A percentile compares a stretch with the other conserved stretches of the same genome.
Conservation (phyloP, 106 monocot species). For the Dactylorhiza incarnata region DNA sequence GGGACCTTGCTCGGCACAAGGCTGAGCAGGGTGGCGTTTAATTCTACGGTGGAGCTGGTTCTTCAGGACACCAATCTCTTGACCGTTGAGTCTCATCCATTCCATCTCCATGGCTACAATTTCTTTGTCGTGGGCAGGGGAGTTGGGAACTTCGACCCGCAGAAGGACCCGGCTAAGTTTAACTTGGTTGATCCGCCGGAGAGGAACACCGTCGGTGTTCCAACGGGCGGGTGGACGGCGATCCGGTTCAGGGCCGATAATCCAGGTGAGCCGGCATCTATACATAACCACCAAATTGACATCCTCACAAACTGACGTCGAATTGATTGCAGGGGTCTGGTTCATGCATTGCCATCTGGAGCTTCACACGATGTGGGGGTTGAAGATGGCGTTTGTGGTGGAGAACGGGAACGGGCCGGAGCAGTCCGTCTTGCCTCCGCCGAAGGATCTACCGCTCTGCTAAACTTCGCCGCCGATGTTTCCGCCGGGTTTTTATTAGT, state of each 20-base stretch:
- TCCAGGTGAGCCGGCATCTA: constrained; percentile 8
- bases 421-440: constrained; percentile 30
- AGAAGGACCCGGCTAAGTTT: constrained; percentile 17
- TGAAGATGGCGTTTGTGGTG: constrained; percentile 44
- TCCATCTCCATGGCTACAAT: constrained; percentile 25
- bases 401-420: constrained; percentile 31
- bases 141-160: constrained; percentile 14
- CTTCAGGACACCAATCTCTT: constrained; percentile 23
- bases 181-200: constrained; percentile 28
- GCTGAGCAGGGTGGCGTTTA: constrained; percentile 17
- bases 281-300: no score
- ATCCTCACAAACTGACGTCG: no score
- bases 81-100: constrained; percentile 17
- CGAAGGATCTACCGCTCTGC: constrained; percentile 30
- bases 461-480: constrained; percentile 1
- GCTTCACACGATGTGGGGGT: constrained; percentile 43
- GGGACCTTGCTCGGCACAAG: constrained; percentile 13
- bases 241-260: constrained; percentile 23
- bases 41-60: constrained; percentile 19
- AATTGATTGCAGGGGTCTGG: constrained; percentile 15
- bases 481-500: not conserved
- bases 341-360: constrained; percentile 39
- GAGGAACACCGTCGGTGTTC: constrained; percentile 26
- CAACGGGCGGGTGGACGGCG: constrained; percentile 26
- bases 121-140: constrained; percentile 32